Percentiles rank a stretch among this genome's conserved stretches.
Conservation (phyloP, 1,139 yeast species). For the Pichia sp. region DNA sequence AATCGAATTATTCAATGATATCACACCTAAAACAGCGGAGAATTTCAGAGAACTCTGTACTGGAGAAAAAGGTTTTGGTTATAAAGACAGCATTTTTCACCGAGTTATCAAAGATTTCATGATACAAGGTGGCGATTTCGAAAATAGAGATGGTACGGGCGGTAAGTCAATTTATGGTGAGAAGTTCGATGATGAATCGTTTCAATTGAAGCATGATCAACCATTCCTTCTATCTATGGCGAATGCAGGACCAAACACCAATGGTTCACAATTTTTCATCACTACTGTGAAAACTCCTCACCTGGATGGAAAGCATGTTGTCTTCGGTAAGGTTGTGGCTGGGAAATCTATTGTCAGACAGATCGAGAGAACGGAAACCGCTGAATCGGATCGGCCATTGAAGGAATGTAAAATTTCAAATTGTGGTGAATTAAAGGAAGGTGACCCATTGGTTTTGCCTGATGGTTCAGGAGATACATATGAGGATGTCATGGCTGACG, state of each 20-base stretch:
- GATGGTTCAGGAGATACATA: slow-evolving; percentile 85
- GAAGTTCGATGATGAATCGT: slow-evolving; percentile 91
- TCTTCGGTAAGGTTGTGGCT: slow-evolving; percentile 81
- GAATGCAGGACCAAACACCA: slow-evolving; percentile 91
- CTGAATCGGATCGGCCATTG: slow-evolving; percentile 58
- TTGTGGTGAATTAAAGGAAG: slow-evolving; percentile 71
- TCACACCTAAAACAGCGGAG: slow-evolving; percentile 90
- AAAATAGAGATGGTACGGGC: slow-evolving; percentile 85
- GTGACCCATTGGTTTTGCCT: slow-evolving; percentile 43
- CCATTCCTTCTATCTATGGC: slow-evolving; percentile 96
- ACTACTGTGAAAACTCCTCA: slow-evolving; percentile 68
- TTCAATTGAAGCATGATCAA: slow-evolving; percentile 66
- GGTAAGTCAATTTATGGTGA: slow-evolving; percentile 96
- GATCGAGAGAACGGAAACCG: slow-evolving; percentile 68
- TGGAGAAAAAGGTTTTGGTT: slow-evolving; percentile 80
- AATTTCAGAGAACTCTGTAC: slow-evolving; percentile 89
- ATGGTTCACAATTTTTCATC: slow-evolving; percentile 93
- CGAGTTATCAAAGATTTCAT: slow-evolving; percentile 87
- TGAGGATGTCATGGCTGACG: slow-evolving; percentile 75
- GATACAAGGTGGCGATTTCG: slow-evolving; percentile 98
- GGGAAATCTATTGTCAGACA: slow-evolving; percentile 80
- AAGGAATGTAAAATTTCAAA: slow-evolving; percentile 67
- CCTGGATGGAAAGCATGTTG: slow-evolving; percentile 92
- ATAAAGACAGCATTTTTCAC: slow-evolving; percentile 82
- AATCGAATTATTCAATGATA: slow-evolving; percentile 70